Evolutionary conservation across 768 basidiomycete species (phyloP), one percentile per base, ranked within the genome.

Genomic region (Zangia roseola): DNA sequence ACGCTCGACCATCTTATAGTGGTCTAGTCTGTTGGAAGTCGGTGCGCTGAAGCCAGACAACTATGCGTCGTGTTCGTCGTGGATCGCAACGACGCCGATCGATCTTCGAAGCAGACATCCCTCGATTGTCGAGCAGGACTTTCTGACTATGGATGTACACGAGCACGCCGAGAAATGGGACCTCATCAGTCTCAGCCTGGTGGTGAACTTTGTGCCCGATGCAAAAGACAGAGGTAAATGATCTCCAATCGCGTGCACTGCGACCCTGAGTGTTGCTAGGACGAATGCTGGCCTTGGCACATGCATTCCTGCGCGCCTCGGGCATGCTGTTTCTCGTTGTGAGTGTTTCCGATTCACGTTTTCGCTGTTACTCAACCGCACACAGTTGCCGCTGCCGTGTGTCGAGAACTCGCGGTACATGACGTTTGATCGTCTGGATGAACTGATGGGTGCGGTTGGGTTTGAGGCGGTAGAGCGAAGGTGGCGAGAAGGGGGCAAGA

Each of bases 21-120:
- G 36, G 43, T 31, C 4, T 53, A 94, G 92, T 44, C 69, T 95
- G 45, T 78, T 97, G 5, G 93, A 97, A 70, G 87, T 94, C 2
- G 93, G 94, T 0, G 93, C 94, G 12, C 73, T 97, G 38, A 83
- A 80, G 52, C 89, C 87, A 10, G 86, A 91, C 58, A 97, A 94
- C 66, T 94, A 88, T 60, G 71, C 67, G 6, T 69, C 74, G 5
- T 86, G 82, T 51, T 64, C 73, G 10, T 68, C 78, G 2, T 95
- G 92, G 91, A 82, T 97, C 43, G 73, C 80, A 16, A 75, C 74
- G 24, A 81, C 76, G 0, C 83, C 91, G 1, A 91, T 95, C 54
- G 94, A 97, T 62, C 71, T 97, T 50, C 84, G 81, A 54, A 88
- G 93, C 10, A 80, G 86, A 38, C 91, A 95, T 65, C 86, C 92